phyloP scores from a whole-genome alignment of 1,284 basidiomycete species.

The Ganoderma boninense region DNA sequence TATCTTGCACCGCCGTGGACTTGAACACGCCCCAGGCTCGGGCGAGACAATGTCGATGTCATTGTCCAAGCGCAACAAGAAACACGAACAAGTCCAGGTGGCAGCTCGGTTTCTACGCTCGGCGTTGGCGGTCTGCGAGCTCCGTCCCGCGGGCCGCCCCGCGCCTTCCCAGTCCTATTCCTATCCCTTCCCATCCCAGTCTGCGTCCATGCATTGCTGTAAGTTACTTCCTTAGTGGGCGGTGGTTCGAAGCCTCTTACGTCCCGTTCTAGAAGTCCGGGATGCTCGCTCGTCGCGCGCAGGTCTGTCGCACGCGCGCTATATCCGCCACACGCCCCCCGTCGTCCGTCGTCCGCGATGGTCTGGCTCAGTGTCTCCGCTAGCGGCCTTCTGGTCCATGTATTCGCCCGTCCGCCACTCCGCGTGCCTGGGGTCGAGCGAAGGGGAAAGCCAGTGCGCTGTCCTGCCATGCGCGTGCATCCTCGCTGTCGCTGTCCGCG shows the following conservation, averaged over 20 bases:
- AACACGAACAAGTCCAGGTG: constrained; percentile 12
- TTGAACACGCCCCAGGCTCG: background rate
- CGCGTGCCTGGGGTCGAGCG: background rate
- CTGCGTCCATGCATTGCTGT: background rate
- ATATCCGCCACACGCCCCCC: constrained; percentile 8
- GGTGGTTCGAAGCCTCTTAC: background rate
- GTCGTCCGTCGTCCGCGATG: constrained; percentile 3
- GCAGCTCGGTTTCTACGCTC: constrained; percentile 23
- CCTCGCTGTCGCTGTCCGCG: background rate
- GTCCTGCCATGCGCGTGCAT: background rate
- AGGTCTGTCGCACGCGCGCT: background rate
- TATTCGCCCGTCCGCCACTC: background rate
- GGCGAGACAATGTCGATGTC: background rate
- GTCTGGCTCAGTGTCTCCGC: constrained; percentile 5
- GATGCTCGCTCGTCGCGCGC: background rate
- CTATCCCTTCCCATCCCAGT: too few relatives aligned
- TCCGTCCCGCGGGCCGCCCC: constrained; percentile 5
- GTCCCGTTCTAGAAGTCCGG: constrained; percentile 4
- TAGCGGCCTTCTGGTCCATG: constrained; percentile 6
- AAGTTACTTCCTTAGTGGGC: background rate
- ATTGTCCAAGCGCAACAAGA: background rate
- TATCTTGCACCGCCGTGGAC: background rate
- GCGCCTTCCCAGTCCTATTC: background rate
- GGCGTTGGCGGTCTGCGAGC: constrained; percentile 26
- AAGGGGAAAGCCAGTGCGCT: background rate